Percentiles rank a stretch among this genome's conserved stretches.
These are phyloP conservation scores for Aquilaria agallochum DNA, from an alignment of 441 rosid genomes.

Conservation along the genomic window DNA sequence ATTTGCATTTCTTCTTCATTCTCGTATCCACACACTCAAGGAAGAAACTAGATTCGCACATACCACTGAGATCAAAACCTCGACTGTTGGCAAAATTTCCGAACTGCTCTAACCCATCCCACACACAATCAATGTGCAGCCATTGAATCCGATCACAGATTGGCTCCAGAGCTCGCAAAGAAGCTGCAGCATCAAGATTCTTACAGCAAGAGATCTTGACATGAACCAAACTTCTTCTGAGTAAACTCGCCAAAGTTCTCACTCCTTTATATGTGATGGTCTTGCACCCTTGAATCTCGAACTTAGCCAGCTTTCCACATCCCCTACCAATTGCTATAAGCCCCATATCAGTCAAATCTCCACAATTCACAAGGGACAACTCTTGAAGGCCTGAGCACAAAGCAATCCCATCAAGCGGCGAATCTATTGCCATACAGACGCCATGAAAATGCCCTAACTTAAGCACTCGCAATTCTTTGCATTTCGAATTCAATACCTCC, in stretches of 20 bases:
- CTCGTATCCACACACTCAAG: constrained; percentile 17
- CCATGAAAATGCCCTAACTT: constrained; percentile 75
- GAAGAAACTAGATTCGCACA: constrained; percentile 1
- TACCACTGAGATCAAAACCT: constrained; percentile 26
- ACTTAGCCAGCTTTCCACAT: constrained; percentile 50
- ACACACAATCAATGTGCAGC: constrained; percentile 79
- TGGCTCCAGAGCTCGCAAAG: constrained; percentile 66
- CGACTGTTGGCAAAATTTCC: constrained; percentile 10
- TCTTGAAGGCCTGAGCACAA: constrained; percentile 55
- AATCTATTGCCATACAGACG: constrained; percentile 55
- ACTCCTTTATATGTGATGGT: constrained; percentile 64
- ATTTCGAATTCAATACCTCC: constrained; percentile 49
- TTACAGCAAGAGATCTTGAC: constrained; percentile 73
- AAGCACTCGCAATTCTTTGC: constrained; percentile 45
- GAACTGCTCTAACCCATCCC: constrained; percentile 45
- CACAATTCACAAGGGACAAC: constrained; percentile 55
- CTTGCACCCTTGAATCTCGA: constrained; percentile 84
- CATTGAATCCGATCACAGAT: constrained; percentile 46
- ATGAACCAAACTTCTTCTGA: constrained; percentile 41
- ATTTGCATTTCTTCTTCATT: constrained; percentile 41
- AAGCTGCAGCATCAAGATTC: constrained; percentile 54
- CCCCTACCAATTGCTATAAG: constrained; percentile 82
- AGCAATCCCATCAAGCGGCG: constrained; percentile 72
- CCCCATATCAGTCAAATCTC: constrained; percentile 77
- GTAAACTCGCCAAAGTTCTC: constrained; percentile 57